Evolutionary conservation across 768 basidiomycete species (phyloP).

Genomic region (Hydnomerulius pinastri): DNA sequence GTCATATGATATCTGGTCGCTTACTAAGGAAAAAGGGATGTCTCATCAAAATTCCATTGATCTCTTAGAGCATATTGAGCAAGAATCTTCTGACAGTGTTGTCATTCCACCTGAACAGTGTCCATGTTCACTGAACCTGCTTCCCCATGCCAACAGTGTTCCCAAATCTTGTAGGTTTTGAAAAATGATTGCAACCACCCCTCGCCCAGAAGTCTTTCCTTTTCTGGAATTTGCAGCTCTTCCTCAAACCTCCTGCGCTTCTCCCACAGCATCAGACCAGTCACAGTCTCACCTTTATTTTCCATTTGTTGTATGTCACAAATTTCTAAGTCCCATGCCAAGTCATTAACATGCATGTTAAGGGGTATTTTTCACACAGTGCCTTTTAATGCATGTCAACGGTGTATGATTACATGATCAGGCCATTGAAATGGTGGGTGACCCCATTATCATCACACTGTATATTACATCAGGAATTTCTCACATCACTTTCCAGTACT

Average conservation of each 20-base stretch:
- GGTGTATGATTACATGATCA: no score
- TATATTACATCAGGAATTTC: no score
- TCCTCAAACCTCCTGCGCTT: slow-evolving; percentile 25
- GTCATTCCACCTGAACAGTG: not conserved
- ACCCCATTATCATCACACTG: no score
- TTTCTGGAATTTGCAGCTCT: slow-evolving; percentile 28
- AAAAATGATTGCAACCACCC: not conserved
- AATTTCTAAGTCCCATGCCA: no score
- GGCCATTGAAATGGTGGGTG: no score
- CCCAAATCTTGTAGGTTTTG: not conserved
- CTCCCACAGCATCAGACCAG: slow-evolving; percentile 3
- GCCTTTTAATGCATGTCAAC: no score
- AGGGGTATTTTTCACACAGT: no score
- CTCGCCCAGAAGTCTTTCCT: slow-evolving; percentile 9
- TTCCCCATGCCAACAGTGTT: slow-evolving; percentile 16
- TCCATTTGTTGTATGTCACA: slow-evolving; percentile 33
- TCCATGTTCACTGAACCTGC: slow-evolving; percentile 12
- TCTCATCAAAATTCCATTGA: slow-evolving; percentile 16
- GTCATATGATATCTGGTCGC: not conserved
- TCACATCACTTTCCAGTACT: no score
- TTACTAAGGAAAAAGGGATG: slow-evolving; percentile 9
- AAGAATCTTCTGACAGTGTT: slow-evolving; percentile 17
- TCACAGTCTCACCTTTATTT: slow-evolving; percentile 21
- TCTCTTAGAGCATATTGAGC: slow-evolving; percentile 23
- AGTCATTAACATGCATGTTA: no score